A percentile compares a stretch with the other conserved stretches of the same genome.
Evolutionary conservation across 768 basidiomycete genomes (phyloP).

Genomic region (Pholiota microspora): DNA sequence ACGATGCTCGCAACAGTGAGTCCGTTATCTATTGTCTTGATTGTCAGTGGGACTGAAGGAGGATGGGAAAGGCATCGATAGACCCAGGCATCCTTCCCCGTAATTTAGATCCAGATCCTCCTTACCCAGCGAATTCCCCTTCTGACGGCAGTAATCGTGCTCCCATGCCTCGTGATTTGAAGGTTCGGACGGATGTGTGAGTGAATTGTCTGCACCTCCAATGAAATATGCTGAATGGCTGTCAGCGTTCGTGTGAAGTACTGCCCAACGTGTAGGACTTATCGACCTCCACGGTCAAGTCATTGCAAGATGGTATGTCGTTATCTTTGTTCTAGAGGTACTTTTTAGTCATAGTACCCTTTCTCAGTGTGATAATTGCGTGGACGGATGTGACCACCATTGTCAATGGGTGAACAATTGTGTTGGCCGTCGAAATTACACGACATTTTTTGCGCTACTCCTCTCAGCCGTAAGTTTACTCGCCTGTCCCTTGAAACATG

Average conservation of each 20-base stretch:
- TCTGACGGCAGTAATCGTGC: slow-evolving; percentile 59
- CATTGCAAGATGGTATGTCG: slow-evolving; percentile 88
- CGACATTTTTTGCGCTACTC: slow-evolving; percentile 88
- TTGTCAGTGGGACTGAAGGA: background rate
- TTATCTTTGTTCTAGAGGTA: slow-evolving; percentile 1
- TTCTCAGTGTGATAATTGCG: slow-evolving; percentile 90
- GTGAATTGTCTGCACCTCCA: slow-evolving; percentile 24
- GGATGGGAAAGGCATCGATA: slow-evolving; percentile 54
- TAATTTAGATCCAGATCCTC: slow-evolving; percentile 82
- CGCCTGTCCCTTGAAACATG: background rate
- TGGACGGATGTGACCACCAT: slow-evolving; percentile 93
- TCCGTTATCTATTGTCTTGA: slow-evolving; percentile 11
- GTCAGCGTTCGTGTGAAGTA: slow-evolving; percentile 87
- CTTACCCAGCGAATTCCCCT: slow-evolving; percentile 60
- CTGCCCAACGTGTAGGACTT: slow-evolving; percentile 89
- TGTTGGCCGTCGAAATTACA: slow-evolving; percentile 92
- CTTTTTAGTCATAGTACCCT: background rate
- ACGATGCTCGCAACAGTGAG: slow-evolving; percentile 78
- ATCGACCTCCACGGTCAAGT: slow-evolving; percentile 90
- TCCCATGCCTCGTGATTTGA: slow-evolving; percentile 80
- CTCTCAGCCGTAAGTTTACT: slow-evolving; percentile 60
- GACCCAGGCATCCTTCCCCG: slow-evolving; percentile 92
- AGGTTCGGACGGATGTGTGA: slow-evolving; percentile 75
- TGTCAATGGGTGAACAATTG: slow-evolving; percentile 95
- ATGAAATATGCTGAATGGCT: background rate